Conservation (phyloP, 331 rosid species). For the Stylosanthes scabra region DNA sequence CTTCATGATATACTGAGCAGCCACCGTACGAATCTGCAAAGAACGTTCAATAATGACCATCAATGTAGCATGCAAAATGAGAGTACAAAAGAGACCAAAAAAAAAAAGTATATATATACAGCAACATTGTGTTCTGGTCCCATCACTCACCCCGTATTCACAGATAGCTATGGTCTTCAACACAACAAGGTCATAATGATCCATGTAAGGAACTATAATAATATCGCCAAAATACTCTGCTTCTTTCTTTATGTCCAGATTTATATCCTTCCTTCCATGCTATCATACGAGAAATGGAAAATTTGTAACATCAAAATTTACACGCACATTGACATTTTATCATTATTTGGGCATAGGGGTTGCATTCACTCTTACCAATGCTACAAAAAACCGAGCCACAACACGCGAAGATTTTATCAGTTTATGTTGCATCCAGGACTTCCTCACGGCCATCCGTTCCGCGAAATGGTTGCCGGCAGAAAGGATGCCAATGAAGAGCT, state of each 20-base stretch:
- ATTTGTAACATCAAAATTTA: conserved; percentile 27
- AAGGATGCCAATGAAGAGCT: conserved; percentile 90
- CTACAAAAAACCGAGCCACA: conserved; percentile 90
- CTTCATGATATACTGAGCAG: conserved; percentile 88
- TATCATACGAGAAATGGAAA: conserved; percentile 49
- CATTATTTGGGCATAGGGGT: conserved; percentile 14
- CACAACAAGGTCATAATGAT: conserved; percentile 94
- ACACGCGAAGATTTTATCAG: conserved; percentile 73
- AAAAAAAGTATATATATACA: not conserved
- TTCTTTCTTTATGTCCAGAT: conserved; percentile 81
- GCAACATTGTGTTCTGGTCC: conserved; percentile 30
- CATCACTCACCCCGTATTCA: conserved; percentile 87
- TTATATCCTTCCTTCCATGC: conserved; percentile 90
- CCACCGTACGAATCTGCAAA: conserved; percentile 66
- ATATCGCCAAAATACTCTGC: conserved; percentile 92
- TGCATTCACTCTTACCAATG: conserved; percentile 67
- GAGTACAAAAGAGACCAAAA: not conserved
- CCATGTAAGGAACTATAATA: conserved; percentile 93
- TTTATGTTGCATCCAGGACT: conserved; percentile 96
- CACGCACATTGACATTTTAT: not conserved
- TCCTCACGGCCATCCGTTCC: conserved; percentile 96
- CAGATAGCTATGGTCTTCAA: conserved; percentile 95
- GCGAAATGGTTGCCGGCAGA: conserved; percentile 99
- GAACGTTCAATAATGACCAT: conserved; percentile 10
- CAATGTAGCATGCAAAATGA: conserved; percentile 18